Evolutionary conservation across 352 stramenopile genomes (phyloP), one percentile per base, ranked within the genome.

Genomic region (Phytophthora brassicae): DNA sequence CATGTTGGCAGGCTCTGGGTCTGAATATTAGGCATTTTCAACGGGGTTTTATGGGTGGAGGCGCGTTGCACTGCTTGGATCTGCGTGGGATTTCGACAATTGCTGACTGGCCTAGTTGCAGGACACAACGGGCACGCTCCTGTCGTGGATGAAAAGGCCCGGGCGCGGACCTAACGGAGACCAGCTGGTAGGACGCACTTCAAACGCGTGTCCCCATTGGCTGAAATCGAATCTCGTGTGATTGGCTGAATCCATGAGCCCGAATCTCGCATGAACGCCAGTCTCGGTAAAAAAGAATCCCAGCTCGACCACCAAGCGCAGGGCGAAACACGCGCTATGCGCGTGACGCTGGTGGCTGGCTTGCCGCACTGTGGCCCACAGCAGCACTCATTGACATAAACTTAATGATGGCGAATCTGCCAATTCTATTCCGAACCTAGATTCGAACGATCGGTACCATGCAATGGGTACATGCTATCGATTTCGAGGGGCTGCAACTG

Each of bases 1-100:
- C 69, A 69, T 23, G 52, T 26, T 7, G 70, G 75, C 29, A 81
- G 59, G 39, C 70, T 84, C 70, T 81, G 75, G 13, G 72, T 77
- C 50, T 75, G 66, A 29, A 48, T 35, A 3, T 39, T 47, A 6
- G 56, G 6, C 64, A 69, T 77, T 19, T 53, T 66, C 28, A 0
- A 48, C 48, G 24, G 4, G 8, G 3, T 41, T 41, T 19, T 12
- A 2, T n/a, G 14, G 7, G 5, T 41, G 14, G 35, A 12, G 31
- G 13, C 13, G 31, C n/a, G 29, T 39, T 16, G 33, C 33, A 13
- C 33, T n/a, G 55, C 36, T 31, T 61, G 54, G 46, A 28, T 46
- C 16, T 38, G 51, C 26, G 51, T 19, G 16, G 50, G 44, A 44
- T 54, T 54, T 66, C 41, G 71, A 61, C 72, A 72, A 72, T 79